Evolutionary conservation across 164 flowering plant species (phyloP).

Genomic region (Santalum album): DNA sequence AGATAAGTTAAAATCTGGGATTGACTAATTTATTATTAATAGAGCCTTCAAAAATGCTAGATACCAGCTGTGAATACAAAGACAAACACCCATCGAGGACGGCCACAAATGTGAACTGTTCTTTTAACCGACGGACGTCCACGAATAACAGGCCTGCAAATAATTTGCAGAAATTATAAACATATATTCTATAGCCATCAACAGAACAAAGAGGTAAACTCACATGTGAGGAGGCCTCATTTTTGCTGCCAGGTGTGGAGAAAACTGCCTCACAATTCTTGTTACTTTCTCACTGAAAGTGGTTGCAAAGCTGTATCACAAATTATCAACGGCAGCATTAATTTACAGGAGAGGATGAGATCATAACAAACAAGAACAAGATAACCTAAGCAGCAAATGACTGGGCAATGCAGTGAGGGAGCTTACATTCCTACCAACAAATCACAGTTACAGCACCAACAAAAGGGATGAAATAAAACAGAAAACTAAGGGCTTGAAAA

Average conservation of each 20-base stretch:
- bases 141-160: conserved; percentile 4
- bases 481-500: no score
- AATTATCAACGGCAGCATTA: neutral
- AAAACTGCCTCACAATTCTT: neutral
- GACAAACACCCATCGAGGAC: conserved; percentile 2
- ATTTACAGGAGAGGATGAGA: no score
- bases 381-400: neutral
- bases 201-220: neutral
- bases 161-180: neutral
- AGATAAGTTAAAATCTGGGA: neutral
- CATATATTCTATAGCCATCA: neutral
- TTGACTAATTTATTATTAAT: no score
- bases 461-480: no score
- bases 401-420: no score
- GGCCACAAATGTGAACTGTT: conserved; percentile 1
- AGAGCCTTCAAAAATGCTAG: neutral
- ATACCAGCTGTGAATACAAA: conserved; percentile 1
- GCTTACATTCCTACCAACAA: no score
- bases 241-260: conserved; percentile 1
- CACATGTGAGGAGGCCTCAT: conserved; percentile 4
- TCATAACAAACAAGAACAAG: neutral
- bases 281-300: conserved; percentile 7
- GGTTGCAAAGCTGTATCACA: conserved; percentile 1
- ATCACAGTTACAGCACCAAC: no score
- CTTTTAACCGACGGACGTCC: neutral